Evolutionary conservation across 2,329 filamentous ascomycete genomes (phyloP), one percentile per base, ranked within the genome.

Genomic region (Pseudogymnoascus pannorum): DNA sequence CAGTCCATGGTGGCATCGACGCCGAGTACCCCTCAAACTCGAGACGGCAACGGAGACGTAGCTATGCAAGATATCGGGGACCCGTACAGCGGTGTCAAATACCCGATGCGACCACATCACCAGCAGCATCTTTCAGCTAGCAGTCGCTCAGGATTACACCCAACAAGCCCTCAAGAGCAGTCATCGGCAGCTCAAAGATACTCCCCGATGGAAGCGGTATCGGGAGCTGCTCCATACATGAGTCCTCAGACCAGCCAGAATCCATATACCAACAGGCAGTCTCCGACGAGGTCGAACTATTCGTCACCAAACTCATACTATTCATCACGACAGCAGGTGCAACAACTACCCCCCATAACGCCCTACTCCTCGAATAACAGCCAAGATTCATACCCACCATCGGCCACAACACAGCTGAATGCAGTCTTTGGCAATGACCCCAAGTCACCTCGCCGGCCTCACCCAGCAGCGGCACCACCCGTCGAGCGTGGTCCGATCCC

Each of bases 171-270:
- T 58, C 86, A 87, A 66, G 87, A 93, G 71, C 86, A 89, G 63
- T 94, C 91, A 44, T 82, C 90, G 58, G 91, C 91, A 62, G 90
- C 92, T 63, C 90, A 95, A 74, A 86, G 92, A 72, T 97, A 97
- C 76, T 97, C 93, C 54, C 94, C 93, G 66, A 97, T 97, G 92
- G 93, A 96, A 73, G 84, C 86, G 14, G 79, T 95, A 64, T 91
- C 92, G 64, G 90, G 92, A 40, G 85, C 87, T 33, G 88, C 89
- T 61, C 87, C 91, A 33, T 95, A 95, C 76, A 82, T 84, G 76
- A 89, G 79, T 73, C 84, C 79, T 64, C 84, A 78, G 71, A 79
- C 66, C 72, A 78, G 79, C 68, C 77, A 78, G 63, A 75, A 74
- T 69, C 70, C 76, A 29, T 81, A 81, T 67, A 72, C 77, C 68